phyloP scores from a whole-genome alignment of 2,329 filamentous ascomycete species.

The Rachicladosporium sp. region DNA sequence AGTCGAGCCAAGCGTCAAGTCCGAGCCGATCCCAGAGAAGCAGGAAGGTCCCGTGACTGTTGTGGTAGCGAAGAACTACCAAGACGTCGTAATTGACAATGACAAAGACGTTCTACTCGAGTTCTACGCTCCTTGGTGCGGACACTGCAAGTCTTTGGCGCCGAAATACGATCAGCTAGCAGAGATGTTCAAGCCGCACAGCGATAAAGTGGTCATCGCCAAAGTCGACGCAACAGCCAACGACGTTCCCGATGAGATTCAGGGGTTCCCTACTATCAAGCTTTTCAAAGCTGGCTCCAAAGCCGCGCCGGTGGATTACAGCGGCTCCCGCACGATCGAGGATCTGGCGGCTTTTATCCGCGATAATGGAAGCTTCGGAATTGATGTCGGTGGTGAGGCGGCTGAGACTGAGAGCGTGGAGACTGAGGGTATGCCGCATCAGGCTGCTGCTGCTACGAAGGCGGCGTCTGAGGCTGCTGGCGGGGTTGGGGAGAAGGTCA shows the following conservation, averaged over 20 bases:
- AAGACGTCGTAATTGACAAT: conserved; percentile 81
- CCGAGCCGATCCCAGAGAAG: conserved; percentile 85
- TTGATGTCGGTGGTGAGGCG: conserved; percentile 52
- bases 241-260: conserved; percentile 92
- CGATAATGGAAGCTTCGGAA: conserved; percentile 86
- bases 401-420: conserved; percentile 28
- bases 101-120: conserved; percentile 94
- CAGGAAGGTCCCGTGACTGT: conserved; percentile 81
- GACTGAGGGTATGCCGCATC: conserved; percentile 35
- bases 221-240: conserved; percentile 96
- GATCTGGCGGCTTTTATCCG: conserved; percentile 86
- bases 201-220: conserved; percentile 53
- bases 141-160: conserved; percentile 57
- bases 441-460: conserved; percentile 33
- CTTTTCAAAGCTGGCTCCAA: conserved; percentile 87
- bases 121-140: conserved; percentile 87
- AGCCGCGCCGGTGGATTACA: conserved; percentile 73
- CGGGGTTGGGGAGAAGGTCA: conserved; percentile 13
- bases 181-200: conserved; percentile 39
- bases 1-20: conserved; percentile 94
- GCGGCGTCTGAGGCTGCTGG: conserved; percentile 4
- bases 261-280: conserved; percentile 99
- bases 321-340: conserved; percentile 75
- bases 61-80: conserved; percentile 87
- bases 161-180: conserved; percentile 57